phyloP scores from a whole-genome alignment of 176 grass and related monocot genomes.

The Avena eriantha region DNA sequence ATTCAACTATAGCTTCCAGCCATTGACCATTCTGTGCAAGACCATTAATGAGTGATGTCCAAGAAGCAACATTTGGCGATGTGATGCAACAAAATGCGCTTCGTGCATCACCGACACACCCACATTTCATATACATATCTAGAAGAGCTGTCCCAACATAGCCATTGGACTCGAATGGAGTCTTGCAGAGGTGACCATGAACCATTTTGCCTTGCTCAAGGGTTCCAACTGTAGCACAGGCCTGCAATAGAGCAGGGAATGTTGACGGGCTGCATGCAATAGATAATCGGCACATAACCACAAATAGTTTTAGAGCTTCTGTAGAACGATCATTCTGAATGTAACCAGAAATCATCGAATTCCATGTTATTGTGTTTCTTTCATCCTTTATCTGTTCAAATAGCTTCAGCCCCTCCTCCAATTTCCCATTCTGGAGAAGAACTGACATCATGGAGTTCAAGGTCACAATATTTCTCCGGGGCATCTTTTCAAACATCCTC shows the following conservation, averaged over 20 bases:
- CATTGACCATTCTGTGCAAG: constrained; percentile 63
- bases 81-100: constrained; percentile 41
- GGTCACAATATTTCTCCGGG: constrained; percentile 59
- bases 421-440: constrained; percentile 51
- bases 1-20: constrained; percentile 56
- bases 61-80: constrained; percentile 61
- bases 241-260: constrained; percentile 58
- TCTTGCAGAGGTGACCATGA: constrained; percentile 57
- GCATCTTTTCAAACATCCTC: constrained; percentile 64
- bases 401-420: constrained; percentile 54
- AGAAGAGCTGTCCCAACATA: constrained; percentile 66
- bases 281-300: constrained; percentile 44
- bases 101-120: constrained; percentile 51
- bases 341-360: constrained; percentile 70
- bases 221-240: constrained; percentile 53
- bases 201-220: constrained; percentile 67
- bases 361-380: constrained; percentile 58
- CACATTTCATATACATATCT: constrained; percentile 73
- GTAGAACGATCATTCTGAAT: constrained; percentile 55
- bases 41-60: constrained; percentile 67
- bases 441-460: constrained; percentile 65
- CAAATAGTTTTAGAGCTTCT: constrained; percentile 60
- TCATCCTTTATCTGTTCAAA: constrained; percentile 64
- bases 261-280: constrained; percentile 57
- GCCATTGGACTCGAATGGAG: constrained; percentile 48